Conservation (phyloP, 768 basidiomycete species). For the Lyophyllum atratum region DNA sequence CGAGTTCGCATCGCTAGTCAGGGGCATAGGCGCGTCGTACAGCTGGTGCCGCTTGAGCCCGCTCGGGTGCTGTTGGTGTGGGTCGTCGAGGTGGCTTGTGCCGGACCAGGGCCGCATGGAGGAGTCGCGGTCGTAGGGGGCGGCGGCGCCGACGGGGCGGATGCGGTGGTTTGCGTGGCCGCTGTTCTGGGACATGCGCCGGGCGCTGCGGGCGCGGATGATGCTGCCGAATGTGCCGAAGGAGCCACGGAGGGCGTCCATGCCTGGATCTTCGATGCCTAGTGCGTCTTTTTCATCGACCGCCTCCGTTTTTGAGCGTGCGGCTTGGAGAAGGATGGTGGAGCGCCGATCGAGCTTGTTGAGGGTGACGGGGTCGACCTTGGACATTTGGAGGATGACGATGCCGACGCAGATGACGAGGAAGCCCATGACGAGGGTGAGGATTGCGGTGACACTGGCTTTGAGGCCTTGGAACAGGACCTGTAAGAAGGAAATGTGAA, state of each 20-base stretch:
- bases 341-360: constrained; percentile 84
- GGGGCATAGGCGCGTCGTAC: constrained; percentile 89
- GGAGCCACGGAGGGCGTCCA: constrained; percentile 88
- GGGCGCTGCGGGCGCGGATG: constrained; percentile 66
- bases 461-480: constrained; percentile 90
- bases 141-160: constrained; percentile 37
- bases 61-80: constrained; percentile 27
- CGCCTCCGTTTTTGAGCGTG: constrained; percentile 67
- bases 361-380: constrained; percentile 84
- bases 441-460: constrained; percentile 73
- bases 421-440: constrained; percentile 93
- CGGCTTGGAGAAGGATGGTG: constrained; percentile 89
- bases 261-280: constrained; percentile 86
- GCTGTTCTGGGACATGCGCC: constrained; percentile 52
- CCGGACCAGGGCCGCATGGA: constrained; percentile 15
- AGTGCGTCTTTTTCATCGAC: constrained; percentile 67
- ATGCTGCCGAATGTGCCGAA: constrained; percentile 93
- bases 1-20: constrained; percentile 38
- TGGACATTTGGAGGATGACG: constrained; percentile 93
- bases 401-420: constrained; percentile 91
- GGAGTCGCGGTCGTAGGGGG: constrained; percentile 32
- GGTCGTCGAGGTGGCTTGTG: constrained; percentile 10
- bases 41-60: constrained; percentile 80
- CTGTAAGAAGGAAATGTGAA: constrained; percentile 29
- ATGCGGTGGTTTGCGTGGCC: constrained; percentile 30